Percentiles rank a stretch among this genome's conserved stretches.
phyloP scores from a whole-genome alignment of 805 yeast genomes.

The Scheffersomyces stipitis region DNA sequence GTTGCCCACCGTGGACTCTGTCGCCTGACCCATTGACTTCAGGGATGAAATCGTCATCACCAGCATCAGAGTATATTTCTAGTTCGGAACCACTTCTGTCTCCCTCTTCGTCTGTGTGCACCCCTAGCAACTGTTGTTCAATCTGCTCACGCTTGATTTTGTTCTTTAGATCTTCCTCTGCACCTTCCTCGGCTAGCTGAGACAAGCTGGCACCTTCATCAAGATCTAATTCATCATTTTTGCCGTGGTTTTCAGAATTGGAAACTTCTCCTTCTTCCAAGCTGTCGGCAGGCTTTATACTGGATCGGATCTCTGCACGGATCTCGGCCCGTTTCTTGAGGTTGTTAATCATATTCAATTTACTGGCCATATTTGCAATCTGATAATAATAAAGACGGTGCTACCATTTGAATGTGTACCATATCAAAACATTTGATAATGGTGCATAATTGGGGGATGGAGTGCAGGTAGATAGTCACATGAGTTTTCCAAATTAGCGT shows the following conservation, averaged over 20 bases:
- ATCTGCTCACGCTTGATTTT: background rate
- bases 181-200: no score
- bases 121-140: background rate
- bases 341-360: no score
- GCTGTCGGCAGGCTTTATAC: no score
- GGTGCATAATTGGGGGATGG: no score
- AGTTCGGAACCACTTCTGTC: background rate
- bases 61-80: background rate
- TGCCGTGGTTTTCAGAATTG: background rate
- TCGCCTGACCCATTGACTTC: background rate
- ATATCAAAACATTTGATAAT: no score
- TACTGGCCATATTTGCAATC: no score
- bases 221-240: background rate
- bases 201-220: background rate
- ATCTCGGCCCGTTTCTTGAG: background rate
- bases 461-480: no score
- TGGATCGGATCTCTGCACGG: no score
- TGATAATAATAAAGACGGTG: no score
- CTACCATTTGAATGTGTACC: no score
- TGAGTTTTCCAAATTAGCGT: no score
- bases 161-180: background rate
- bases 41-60: background rate
- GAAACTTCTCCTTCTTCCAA: no score
- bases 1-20: background rate
- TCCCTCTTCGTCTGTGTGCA: background rate